Percentiles rank a stretch among this genome's conserved stretches.
Conservation (phyloP, 2,329 filamentous ascomycete species). For the Calonectria crousiana region DNA sequence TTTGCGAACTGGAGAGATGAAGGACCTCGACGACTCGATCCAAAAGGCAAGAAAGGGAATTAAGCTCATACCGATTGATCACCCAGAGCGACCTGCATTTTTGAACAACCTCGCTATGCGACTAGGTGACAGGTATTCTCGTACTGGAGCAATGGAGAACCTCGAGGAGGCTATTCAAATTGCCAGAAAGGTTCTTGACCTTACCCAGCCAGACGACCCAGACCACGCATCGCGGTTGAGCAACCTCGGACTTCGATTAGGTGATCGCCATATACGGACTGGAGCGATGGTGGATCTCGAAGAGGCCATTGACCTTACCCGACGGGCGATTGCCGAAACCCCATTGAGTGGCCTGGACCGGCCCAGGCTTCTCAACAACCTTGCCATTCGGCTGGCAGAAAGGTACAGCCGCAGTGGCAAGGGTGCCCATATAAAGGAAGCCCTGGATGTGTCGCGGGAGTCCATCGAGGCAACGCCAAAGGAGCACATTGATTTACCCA, state of each 20-base stretch:
- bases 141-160: background rate
- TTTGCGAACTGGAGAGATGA: background rate
- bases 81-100: background rate
- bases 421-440: background rate
- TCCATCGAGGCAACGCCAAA: background rate
- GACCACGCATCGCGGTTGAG: background rate
- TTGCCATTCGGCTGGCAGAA: background rate
- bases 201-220: background rate
- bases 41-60: background rate
- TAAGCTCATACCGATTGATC: background rate
- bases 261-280: background rate
- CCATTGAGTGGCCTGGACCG: background rate
- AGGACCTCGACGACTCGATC: background rate
- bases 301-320: background rate
- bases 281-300: background rate
- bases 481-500: background rate
- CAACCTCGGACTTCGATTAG: background rate
- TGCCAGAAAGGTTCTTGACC: background rate
- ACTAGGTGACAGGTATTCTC: background rate
- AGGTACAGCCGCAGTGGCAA: background rate
- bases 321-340: background rate
- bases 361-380: background rate
- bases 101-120: slow-evolving; percentile 1
- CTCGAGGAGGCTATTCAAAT: background rate
- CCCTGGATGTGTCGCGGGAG: background rate